Evolutionary conservation across 2,329 filamentous ascomycete species (phyloP).

Genomic region (Cladosporium austrohemisphaericum): DNA sequence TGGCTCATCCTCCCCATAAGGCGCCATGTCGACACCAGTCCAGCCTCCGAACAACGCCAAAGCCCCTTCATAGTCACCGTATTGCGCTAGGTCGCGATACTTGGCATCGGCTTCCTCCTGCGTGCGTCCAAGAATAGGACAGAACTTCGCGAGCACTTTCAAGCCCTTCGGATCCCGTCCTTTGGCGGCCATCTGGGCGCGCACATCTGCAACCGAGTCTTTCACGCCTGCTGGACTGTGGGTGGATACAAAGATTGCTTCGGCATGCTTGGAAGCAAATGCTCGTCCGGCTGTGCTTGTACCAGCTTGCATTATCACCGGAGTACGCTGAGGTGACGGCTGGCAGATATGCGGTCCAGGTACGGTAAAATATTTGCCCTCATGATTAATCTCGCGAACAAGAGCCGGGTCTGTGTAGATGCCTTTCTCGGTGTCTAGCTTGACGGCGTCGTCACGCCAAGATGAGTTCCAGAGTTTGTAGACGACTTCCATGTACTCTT

Average conservation of each 20-base stretch:
- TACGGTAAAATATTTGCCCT: conserved; percentile 60
- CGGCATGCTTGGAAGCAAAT: conserved; percentile 67
- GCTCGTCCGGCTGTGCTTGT: conserved; percentile 62
- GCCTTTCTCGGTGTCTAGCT: conserved; percentile 54
- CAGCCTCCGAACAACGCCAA: conserved; percentile 70
- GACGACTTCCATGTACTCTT: conserved; percentile 61
- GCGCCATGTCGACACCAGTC: conserved; percentile 63
- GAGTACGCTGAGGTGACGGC: conserved; percentile 64
- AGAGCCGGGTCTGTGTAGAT: conserved; percentile 57
- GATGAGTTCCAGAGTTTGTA: conserved; percentile 63
- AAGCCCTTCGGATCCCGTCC: conserved; percentile 59
- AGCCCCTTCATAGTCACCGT: conserved; percentile 63
- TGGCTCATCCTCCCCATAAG: conserved; percentile 62
- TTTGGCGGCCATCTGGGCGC: conserved; percentile 51
- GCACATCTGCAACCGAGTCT: conserved; percentile 61
- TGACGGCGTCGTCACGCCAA: conserved; percentile 64
- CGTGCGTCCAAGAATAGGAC: conserved; percentile 61
- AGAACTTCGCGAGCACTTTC: conserved; percentile 65
- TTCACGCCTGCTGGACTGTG: conserved; percentile 61
- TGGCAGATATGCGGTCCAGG: conserved; percentile 64
- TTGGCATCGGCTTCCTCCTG: conserved; percentile 65
- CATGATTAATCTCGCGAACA: conserved; percentile 63
- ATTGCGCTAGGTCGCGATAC: conserved; percentile 57
- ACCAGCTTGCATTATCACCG: conserved; percentile 66
- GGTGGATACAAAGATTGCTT: conserved; percentile 66